A percentile compares a stretch with the other conserved stretches of the same genome.
phyloP scores from a whole-genome alignment of 164 flowering plant species.

The Vitis rotundifolia region DNA sequence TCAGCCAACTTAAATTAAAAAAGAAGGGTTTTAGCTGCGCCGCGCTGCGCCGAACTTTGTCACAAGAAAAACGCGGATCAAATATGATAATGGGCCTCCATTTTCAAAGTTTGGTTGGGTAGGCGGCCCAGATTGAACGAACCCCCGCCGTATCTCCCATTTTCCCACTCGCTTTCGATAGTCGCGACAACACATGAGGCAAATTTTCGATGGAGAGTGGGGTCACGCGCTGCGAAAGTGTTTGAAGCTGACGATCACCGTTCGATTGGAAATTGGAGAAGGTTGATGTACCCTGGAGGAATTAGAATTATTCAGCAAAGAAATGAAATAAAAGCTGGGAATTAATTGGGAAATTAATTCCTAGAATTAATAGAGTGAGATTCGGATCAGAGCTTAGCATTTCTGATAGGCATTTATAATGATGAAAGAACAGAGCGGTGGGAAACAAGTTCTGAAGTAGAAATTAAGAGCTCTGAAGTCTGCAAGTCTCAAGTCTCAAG shows the following conservation, averaged over 20 bases:
- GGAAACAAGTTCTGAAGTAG: slow-evolving; percentile 9
- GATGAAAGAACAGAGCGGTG: neutral
- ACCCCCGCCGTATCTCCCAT: slow-evolving; percentile 11
- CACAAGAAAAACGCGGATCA: neutral
- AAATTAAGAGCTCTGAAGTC: no score
- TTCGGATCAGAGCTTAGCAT: slow-evolving; percentile 23
- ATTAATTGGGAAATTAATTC: slow-evolving; percentile 24
- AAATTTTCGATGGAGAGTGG: no score
- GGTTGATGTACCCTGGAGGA: slow-evolving; percentile 13
- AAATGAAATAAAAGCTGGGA: slow-evolving; percentile 1
- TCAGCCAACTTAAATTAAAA: slow-evolving; percentile 4
- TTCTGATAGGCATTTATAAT: neutral
- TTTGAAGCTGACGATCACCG: neutral
- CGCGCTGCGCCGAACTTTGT: neutral
- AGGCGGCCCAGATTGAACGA: slow-evolving; percentile 20
- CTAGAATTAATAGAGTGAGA: slow-evolving; percentile 21
- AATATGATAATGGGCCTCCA: slow-evolving; percentile 23
- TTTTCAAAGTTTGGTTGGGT: slow-evolving; percentile 2
- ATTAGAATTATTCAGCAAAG: neutral
- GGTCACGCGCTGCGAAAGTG: neutral
- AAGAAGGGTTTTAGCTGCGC: neutral
- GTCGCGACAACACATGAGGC: no score
- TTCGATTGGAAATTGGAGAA: slow-evolving; percentile 11
- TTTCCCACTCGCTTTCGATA: slow-evolving; percentile 10
- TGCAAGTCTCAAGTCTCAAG: no score